A percentile compares a stretch with the other conserved stretches of the same genome.
These are phyloP conservation scores for Herpetomonas samuelpessoai DNA, from an alignment of 208 protist species.

Conservation along the genomic window DNA sequence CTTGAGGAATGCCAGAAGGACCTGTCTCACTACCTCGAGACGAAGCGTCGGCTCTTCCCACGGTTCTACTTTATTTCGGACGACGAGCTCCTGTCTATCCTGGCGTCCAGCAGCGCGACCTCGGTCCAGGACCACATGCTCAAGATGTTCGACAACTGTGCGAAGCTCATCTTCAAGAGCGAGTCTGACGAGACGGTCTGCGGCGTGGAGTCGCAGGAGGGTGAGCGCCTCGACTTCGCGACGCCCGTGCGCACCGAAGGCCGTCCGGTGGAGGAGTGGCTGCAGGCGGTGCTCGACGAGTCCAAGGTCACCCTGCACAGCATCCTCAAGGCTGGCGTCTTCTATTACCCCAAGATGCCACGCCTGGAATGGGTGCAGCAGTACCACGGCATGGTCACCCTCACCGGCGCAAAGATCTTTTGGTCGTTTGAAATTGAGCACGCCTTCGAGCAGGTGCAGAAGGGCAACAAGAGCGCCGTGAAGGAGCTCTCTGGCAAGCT, in stretches of 20 bases:
- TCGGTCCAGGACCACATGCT: conserved; percentile 98
- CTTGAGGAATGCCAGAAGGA: conserved; percentile 98
- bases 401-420: conserved; percentile 98
- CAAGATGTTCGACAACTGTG: conserved; percentile 99
- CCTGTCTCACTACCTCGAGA: conserved; percentile 98
- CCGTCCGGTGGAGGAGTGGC: conserved; percentile 97
- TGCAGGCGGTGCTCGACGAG: conserved; percentile 95
- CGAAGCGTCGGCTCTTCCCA: conserved; percentile 97
- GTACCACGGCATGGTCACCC: conserved; percentile 95
- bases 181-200: conserved; percentile 89
- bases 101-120: conserved; percentile 93
- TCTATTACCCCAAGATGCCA: conserved; percentile 94
- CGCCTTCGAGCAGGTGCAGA: conserved; percentile 90
- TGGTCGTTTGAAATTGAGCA: conserved; percentile 99
- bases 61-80: conserved; percentile 99
- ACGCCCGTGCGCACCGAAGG: conserved; percentile 87
- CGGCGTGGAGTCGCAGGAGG: conserved; percentile 96
- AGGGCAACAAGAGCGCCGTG: conserved; percentile 96
- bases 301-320: conserved; percentile 93
- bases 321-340: conserved; percentile 97
- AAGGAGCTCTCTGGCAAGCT: conserved; percentile 94
- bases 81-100: conserved; percentile 98
- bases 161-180: conserved; percentile 93
- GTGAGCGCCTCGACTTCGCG: conserved; percentile 93
- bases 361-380: conserved; percentile 95